Conservation (phyloP, 805 yeast genomes). For the Sungouiozyma ichnusensis region DNA sequence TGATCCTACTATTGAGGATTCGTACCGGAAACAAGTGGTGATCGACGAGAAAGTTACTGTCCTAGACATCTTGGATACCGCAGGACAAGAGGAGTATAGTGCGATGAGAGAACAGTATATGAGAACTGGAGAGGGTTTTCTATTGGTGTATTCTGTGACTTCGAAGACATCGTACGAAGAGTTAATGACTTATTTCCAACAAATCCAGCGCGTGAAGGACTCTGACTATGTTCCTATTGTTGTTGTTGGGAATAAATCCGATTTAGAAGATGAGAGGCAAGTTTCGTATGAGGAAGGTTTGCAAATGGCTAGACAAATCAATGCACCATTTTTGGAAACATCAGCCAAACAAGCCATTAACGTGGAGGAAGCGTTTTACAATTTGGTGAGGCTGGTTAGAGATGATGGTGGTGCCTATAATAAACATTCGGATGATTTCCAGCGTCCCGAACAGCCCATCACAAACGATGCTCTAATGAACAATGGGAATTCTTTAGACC, state of each 20-base stretch:
- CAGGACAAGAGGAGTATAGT: slow-evolving; percentile 95
- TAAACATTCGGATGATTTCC: slow-evolving; percentile 7
- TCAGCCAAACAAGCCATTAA: slow-evolving; percentile 86
- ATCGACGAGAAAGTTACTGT: slow-evolving; percentile 71
- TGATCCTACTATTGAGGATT: slow-evolving; percentile 95
- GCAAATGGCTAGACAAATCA: slow-evolving; percentile 50
- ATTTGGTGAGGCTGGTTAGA: slow-evolving; percentile 49
- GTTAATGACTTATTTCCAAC: slow-evolving; percentile 68
- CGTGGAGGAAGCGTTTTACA: slow-evolving; percentile 76
- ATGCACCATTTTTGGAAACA: slow-evolving; percentile 77
- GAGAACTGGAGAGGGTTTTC: slow-evolving; percentile 92
- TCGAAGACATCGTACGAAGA: slow-evolving; percentile 80
- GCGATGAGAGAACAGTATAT: slow-evolving; percentile 92
- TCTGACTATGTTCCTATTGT: slow-evolving; percentile 65
- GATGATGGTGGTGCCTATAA: slow-evolving; percentile 28
- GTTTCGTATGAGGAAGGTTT: slow-evolving; percentile 59
- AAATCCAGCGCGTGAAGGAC: slow-evolving; percentile 69
- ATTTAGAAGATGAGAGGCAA: slow-evolving; percentile 65
- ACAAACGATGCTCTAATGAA: background rate
- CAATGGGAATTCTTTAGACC: background rate
- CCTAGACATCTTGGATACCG: slow-evolving; percentile 89
- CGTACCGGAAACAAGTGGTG: slow-evolving; percentile 77
- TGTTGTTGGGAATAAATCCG: slow-evolving; percentile 73
- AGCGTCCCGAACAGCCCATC: background rate
- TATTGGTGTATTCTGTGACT: slow-evolving; percentile 81